A percentile compares a stretch with the other conserved stretches of the same genome.
These are phyloP conservation scores for Rhytidhysteron rufulum DNA, from an alignment of 2,329 filamentous ascomycete species.

Conservation along the genomic window DNA sequence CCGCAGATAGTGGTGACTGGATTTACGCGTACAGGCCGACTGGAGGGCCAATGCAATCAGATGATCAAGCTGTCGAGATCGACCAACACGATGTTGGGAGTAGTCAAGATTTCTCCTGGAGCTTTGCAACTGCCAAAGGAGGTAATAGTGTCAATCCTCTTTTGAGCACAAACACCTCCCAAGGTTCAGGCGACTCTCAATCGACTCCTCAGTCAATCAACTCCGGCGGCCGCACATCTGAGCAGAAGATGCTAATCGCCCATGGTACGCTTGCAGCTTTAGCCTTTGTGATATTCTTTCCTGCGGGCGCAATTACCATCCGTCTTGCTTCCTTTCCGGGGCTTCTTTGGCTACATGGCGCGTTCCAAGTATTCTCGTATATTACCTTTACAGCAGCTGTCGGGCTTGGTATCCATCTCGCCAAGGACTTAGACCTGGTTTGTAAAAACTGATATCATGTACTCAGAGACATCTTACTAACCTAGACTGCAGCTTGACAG, in stretches of 20 bases:
- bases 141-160: conserved; percentile 46
- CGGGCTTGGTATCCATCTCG: conserved; percentile 51
- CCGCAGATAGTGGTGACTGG: conserved; percentile 42
- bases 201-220: neutral
- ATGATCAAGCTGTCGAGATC: conserved; percentile 43
- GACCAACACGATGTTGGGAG: conserved; percentile 40
- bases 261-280: conserved; percentile 42
- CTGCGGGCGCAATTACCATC: conserved; percentile 41
- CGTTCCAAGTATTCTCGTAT: conserved; percentile 48
- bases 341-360: conserved; percentile 43
- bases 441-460: conserved; percentile 6
- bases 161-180: conserved; percentile 19
- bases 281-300: conserved; percentile 45
- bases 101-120: conserved; percentile 41
- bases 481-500: conserved; percentile 6
- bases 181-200: conserved; percentile 8
- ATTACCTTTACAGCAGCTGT: conserved; percentile 46
- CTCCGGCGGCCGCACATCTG: conserved; percentile 1
- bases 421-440: conserved; percentile 31
- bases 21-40: conserved; percentile 46
- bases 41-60: conserved; percentile 47
- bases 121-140: conserved; percentile 48
- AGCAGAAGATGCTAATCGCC: conserved; percentile 36
- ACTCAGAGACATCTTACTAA: neutral
- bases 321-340: conserved; percentile 41